Evolutionary conservation across 148 eudicot genomes (phyloP).

Genomic region (Vaccinium vitisidaea): DNA sequence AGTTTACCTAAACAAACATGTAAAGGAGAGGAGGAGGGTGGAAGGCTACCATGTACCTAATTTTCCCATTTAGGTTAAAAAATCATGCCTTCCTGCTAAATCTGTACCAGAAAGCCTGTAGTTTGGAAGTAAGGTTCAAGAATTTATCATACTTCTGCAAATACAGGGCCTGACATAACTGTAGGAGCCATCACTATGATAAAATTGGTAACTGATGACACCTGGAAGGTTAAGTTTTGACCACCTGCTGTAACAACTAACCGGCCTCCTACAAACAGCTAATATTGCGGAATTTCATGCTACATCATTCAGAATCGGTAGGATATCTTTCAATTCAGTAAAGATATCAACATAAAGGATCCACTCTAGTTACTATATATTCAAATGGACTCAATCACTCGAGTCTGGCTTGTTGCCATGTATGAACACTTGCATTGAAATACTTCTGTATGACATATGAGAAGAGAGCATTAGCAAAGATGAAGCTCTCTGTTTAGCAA

Average conservation of each 20-base stretch:
- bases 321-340: not conserved
- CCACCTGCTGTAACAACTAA: not conserved
- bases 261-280: not conserved
- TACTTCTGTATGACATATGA: not conserved
- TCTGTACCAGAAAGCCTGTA: not conserved
- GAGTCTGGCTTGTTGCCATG: not conserved
- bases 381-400: not conserved
- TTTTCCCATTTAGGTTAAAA: not conserved
- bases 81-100: not conserved
- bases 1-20: no score
- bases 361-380: not conserved
- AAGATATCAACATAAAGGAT: not conserved
- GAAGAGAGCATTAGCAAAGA: not conserved
- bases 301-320: not conserved
- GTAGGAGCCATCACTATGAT: not conserved
- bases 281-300: not conserved
- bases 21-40: no score
- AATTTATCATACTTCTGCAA: no score
- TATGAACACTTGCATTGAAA: not conserved
- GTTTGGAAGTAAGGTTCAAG: not conserved
- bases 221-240: not conserved
- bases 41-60: not conserved
- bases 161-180: no score
- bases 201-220: not conserved
- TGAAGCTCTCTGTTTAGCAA: conserved; percentile 1